A percentile compares a stretch with the other conserved stretches of the same genome.
Conservation (phyloP, 345 rosid species). For the Lenwebbia sp. region DNA sequence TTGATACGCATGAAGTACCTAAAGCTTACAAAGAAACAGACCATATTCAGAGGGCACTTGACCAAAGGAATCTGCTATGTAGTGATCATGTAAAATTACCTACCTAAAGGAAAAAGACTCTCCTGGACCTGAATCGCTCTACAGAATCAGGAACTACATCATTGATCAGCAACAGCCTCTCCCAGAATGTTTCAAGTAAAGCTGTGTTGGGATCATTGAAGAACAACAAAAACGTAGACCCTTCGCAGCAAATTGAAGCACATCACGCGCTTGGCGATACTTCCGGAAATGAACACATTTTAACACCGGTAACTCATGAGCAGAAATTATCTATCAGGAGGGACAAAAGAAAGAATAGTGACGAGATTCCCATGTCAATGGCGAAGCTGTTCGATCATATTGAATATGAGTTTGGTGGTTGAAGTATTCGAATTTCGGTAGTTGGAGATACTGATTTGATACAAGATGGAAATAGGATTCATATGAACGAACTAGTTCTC, state of each 20-base stretch:
- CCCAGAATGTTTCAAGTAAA: neutral
- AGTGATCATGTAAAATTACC: neutral
- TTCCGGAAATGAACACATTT: neutral
- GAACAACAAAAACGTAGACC: neutral
- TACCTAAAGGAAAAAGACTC: neutral
- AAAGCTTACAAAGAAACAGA: neutral
- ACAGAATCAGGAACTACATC: neutral
- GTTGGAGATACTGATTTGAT: neutral
- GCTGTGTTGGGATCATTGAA: neutral
- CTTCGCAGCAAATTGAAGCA: neutral
- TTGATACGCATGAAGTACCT: neutral
- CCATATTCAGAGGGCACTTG: neutral
- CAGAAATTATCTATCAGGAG: conserved; percentile 86
- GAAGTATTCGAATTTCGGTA: neutral
- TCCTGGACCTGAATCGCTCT: neutral
- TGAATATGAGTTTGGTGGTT: neutral
- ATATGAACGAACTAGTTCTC: neutral
- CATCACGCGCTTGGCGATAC: conserved; percentile 18
- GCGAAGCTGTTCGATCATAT: neutral
- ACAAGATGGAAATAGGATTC: neutral
- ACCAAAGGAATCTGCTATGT: neutral
- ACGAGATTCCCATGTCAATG: conserved; percentile 64
- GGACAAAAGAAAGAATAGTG: conserved; percentile 77
- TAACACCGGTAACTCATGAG: conserved; percentile 88
- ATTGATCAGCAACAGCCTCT: neutral